Evolutionary conservation across 129 eudicot species (phyloP).

Genomic region (Lonicera japonica): DNA sequence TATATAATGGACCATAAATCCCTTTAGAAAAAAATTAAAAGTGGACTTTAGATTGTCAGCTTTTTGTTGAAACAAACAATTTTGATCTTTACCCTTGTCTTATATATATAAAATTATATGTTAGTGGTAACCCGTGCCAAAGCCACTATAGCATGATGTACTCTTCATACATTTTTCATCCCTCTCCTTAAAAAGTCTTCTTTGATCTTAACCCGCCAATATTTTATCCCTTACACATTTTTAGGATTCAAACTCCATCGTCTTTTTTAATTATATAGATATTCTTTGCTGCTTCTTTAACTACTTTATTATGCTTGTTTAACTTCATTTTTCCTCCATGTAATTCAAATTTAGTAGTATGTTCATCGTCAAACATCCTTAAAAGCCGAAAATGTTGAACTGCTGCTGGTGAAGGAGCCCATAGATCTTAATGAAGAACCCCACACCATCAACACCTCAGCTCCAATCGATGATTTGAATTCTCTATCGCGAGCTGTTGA

Average conservation of each 20-base stretch:
- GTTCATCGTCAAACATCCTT: conserved; percentile 5
- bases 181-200: too few species aligned
- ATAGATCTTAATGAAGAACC: not conserved
- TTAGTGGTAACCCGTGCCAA: too few species aligned
- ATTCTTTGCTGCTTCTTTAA: not conserved
- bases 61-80: too few species aligned
- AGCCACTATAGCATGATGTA: too few species aligned
- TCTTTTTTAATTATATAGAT: too few species aligned
- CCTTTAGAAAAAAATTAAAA: too few species aligned
- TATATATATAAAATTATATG: too few species aligned
- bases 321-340: not conserved
- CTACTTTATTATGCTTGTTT: not conserved
- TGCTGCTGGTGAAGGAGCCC: conserved; percentile 9
- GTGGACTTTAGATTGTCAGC: too few species aligned
- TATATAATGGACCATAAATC: too few species aligned
- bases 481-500: conserved; percentile 1
- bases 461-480: not conserved
- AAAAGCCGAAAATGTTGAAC: conserved; percentile 12
- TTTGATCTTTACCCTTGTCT: too few species aligned
- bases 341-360: not conserved
- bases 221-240: not conserved
- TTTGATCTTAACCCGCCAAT: too few species aligned
- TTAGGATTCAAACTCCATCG: not conserved
- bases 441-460: not conserved
- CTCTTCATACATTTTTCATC: too few species aligned